Conservation (phyloP, 2,329 filamentous ascomycete species). For the Annulohypoxylon truncatum region DNA sequence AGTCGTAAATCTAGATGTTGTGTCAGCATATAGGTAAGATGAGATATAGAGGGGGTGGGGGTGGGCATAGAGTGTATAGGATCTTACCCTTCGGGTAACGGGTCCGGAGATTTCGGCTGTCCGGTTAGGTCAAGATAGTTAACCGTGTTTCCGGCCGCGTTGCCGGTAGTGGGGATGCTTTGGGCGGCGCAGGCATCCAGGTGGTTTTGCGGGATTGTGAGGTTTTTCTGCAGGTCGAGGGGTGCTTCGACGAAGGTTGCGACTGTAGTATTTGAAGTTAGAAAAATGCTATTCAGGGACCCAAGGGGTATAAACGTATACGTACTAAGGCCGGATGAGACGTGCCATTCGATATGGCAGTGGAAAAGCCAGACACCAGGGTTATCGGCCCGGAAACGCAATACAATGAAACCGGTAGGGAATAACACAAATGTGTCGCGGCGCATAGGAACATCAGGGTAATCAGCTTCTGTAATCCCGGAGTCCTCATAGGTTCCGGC, state of each 20-base stretch:
- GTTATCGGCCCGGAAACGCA: constrained; percentile 76
- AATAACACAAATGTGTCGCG: constrained; percentile 75
- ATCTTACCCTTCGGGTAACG: constrained; percentile 71
- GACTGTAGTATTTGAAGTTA: constrained; percentile 44
- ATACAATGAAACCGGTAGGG: constrained; percentile 73
- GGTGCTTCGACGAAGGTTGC: constrained; percentile 74
- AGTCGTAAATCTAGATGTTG: constrained; percentile 67
- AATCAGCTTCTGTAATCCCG: constrained; percentile 58
- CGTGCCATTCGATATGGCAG: constrained; percentile 85
- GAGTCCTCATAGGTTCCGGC: constrained; percentile 65
- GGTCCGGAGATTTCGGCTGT: constrained; percentile 65
- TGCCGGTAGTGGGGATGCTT: constrained; percentile 68
- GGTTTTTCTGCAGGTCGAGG: constrained; percentile 67
- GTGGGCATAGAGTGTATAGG: not conserved
- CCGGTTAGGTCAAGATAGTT: constrained; percentile 73
- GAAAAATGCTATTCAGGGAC: not conserved
- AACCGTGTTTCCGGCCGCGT: constrained; percentile 77
- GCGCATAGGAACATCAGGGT: constrained; percentile 69
- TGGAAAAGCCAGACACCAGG: constrained; percentile 80
- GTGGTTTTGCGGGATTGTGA: constrained; percentile 70
- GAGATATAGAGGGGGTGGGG: no score
- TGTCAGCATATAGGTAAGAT: constrained; percentile 11
- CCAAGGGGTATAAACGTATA: not conserved
- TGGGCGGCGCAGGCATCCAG: constrained; percentile 67
- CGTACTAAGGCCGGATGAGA: constrained; percentile 69